These are phyloP conservation scores for button mushroom (Agaricus bisporus) DNA, from an alignment of 768 basidiomycete species.

Conservation along the genomic window DNA sequence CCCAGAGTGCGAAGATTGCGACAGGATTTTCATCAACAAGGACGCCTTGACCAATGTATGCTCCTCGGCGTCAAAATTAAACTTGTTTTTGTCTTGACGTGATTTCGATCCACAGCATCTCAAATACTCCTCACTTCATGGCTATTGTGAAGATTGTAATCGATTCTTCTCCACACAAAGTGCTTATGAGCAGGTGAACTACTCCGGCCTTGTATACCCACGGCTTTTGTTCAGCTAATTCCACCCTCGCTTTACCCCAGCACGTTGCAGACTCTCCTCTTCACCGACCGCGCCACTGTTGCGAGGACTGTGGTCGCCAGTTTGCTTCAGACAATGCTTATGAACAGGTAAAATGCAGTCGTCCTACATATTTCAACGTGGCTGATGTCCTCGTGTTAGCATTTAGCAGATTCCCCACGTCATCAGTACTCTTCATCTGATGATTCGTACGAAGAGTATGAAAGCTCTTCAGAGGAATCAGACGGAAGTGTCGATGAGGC, in stretches of 20 bases:
- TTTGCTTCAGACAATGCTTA: background rate
- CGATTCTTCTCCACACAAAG: background rate
- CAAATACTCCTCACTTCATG: background rate
- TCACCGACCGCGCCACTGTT: background rate
- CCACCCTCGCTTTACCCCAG: too few relatives aligned
- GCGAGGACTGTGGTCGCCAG: background rate
- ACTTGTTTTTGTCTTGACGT: background rate
- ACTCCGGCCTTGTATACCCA: too few relatives aligned
- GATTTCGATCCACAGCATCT: background rate
- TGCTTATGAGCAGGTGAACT: background rate
- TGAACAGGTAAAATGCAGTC: too few relatives aligned
- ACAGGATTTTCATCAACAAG: background rate
- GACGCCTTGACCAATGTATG: conserved; percentile 1
- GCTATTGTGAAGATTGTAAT: background rate
- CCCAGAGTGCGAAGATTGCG: conserved; percentile 2
- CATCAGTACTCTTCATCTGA: background rate
- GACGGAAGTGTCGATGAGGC: background rate
- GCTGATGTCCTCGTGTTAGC: background rate
- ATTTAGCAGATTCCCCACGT: background rate
- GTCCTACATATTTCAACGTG: too few relatives aligned
- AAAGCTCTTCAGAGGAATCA: background rate
- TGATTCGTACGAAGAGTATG: background rate
- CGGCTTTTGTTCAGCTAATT: too few relatives aligned
- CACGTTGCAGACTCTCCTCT: too few relatives aligned
- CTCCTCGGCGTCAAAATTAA: background rate